Conservation (phyloP, 1,284 basidiomycete genomes). For the Malassezia psittaci region DNA sequence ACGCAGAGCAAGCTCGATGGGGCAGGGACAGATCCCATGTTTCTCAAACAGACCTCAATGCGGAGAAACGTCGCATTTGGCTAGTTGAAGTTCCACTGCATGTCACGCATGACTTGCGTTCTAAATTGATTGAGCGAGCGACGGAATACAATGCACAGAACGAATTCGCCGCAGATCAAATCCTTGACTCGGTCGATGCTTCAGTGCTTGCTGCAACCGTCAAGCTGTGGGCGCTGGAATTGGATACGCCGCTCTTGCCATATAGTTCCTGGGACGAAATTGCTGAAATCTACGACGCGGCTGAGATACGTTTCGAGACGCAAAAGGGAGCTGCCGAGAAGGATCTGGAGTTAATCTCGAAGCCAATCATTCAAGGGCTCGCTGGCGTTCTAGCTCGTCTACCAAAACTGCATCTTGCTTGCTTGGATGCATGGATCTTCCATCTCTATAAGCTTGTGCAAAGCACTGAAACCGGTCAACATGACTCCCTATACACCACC, state of each 20-base stretch:
- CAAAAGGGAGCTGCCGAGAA: background rate
- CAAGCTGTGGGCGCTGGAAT: constrained; percentile 60
- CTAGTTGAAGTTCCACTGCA: constrained; percentile 66
- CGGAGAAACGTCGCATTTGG: constrained; percentile 80
- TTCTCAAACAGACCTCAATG: constrained; percentile 11
- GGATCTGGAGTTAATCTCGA: constrained; percentile 56
- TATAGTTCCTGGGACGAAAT: constrained; percentile 39
- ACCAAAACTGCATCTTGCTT: constrained; percentile 69
- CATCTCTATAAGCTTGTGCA: constrained; percentile 67
- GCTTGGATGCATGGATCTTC: constrained; percentile 66
- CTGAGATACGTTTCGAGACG: constrained; percentile 10
- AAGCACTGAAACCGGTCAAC: constrained; percentile 54
- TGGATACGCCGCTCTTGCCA: constrained; percentile 30
- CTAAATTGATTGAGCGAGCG: constrained; percentile 57
- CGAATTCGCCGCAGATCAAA: constrained; percentile 9
- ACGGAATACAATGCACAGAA: constrained; percentile 18
- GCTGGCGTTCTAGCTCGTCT: constrained; percentile 61
- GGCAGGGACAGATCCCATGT: background rate
- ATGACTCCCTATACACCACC: constrained; percentile 65
- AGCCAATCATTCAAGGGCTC: constrained; percentile 68
- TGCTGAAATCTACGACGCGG: constrained; percentile 36
- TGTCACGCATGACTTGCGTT: constrained; percentile 70
- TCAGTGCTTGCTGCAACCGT: constrained; percentile 72
- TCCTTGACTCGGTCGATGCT: constrained; percentile 44
- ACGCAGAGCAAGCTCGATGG: constrained; percentile 53